Evolutionary conservation across 192 early-diverging fungal species (phyloP).

Genomic region (Tieghemiomyces parasiticus): DNA sequence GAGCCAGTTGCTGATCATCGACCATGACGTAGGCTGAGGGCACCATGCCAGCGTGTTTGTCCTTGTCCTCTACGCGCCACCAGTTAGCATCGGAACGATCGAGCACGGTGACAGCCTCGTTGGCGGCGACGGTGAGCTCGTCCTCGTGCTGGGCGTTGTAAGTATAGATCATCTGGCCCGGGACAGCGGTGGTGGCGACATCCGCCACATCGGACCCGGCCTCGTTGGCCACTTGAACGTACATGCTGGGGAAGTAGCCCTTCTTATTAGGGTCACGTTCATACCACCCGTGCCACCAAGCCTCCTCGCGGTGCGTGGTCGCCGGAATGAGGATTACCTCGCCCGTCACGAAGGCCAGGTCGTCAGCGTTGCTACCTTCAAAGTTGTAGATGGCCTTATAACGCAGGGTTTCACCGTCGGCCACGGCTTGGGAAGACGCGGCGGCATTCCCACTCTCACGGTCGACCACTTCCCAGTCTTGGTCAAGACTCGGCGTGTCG

Average conservation of each 20-base stretch:
- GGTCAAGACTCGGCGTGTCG: not conserved
- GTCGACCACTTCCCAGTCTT: not conserved
- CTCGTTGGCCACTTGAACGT: not conserved
- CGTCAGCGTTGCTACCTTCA: constrained; percentile 4
- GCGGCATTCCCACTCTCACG: not conserved
- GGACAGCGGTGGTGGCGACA: not conserved
- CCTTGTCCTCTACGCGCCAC: constrained; percentile 5
- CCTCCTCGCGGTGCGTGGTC: not conserved
- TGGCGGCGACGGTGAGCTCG: not conserved
- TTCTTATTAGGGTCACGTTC: not conserved
- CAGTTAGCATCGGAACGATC: constrained; percentile 1
- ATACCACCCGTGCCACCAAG: constrained; percentile 5
- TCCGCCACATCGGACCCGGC: not conserved
- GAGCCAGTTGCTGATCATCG: no score
- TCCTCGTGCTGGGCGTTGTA: constrained; percentile 1
- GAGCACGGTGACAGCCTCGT: not conserved
- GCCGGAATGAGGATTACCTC: not conserved
- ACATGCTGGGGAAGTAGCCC: constrained; percentile 6
- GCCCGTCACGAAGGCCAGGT: not conserved
- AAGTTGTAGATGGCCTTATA: constrained; percentile 8
- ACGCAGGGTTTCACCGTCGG: not conserved
- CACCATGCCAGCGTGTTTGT: constrained; percentile 4
- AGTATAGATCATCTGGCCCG: not conserved
- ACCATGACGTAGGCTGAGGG: constrained; percentile 5
- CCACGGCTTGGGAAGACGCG: not conserved